Evolutionary conservation across 2,329 filamentous ascomycete species (phyloP), one percentile per base, ranked within the genome.

Genomic region (Coniella lustricola): DNA sequence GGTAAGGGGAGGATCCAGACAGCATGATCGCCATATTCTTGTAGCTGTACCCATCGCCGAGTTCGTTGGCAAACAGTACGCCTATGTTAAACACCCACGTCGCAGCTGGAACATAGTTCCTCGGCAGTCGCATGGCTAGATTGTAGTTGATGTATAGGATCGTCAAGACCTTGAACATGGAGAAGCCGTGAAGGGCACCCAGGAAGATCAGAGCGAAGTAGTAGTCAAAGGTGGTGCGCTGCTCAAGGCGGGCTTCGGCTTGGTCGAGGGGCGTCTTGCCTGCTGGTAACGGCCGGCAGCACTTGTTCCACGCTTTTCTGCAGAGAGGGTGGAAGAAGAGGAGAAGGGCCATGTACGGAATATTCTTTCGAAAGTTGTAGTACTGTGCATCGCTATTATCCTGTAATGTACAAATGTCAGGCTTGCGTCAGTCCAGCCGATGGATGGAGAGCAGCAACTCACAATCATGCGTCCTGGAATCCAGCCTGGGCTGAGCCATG

Each of bases 351-450:
- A 97, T 82, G 63, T 86, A 88, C 2, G 89, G 90, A 33, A 97
- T 75, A 61, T 97, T 97, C 53, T 77, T 72, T 56, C 94, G 84
- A 62, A 98, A 96, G 33, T 80, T 82, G 50, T 76, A 73, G 67
- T 97, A 98, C 66, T 98, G 93, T 29, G 77, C 67, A 68, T 98
- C 93, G 34, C 90, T 93, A 54, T 90, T 82, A 68, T 98, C 93
- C 85, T 90, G 54, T 9, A n/a, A n/a, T n/a, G n/a, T n/a, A n/a
- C n/a, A n/a, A n/a, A n/a, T n/a, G n/a, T n/a, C n/a, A n/a, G n/a
- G n/a, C n/a, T n/a, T n/a, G n/a, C n/a, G n/a, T n/a, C n/a, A n/a
- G n/a, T n/a, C n/a, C n/a, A n/a, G n/a, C 2, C 37, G 13, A 21
- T 10, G 25, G n/a, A 51, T 44, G 17, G 9, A 22, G 32, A 34